Evolutionary conservation across 2,329 filamentous ascomycete genomes (phyloP), one percentile per base, ranked within the genome.

Genomic region (Metarhizium album): DNA sequence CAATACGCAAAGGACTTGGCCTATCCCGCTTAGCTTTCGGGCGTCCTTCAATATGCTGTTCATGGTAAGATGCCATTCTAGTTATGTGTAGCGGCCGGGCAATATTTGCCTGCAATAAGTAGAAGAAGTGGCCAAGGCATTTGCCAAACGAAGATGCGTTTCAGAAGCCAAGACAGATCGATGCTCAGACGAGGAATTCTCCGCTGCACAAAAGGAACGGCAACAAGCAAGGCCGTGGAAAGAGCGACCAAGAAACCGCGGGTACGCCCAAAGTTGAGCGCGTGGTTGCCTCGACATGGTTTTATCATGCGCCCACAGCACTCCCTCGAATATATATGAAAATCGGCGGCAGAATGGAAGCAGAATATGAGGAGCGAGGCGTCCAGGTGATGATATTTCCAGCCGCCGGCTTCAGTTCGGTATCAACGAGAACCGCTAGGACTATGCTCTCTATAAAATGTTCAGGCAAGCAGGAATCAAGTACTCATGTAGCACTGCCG

Each of bases 1-100:
- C 60, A 58, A 80, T 75, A 40, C 73, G 71, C 33, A 80, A 60
- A 11, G 78, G 78, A 31, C 67, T 67, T 18, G 75, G 71, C 51
- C 60, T 59, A 57, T 63, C 64, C 22, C 24, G 46, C 31, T 47
- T 22, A 24, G 23, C 29, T 27, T 42, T 31, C 16, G 40, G 49
- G 35, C 27, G 6, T 7, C 11, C 46, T 13, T 38, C 24, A 2
- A 31, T 22, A 27, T 37, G 18, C 23, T 29, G 46, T 23, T 38
- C 23, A 18, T 45, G 48, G 47, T 55, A 13, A 61, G 64, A 56
- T 62, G 63, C 64, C 72, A 75, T 70, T 59, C 52, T 52, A 50
- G 43, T 43, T 24, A 50, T 50, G 46, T 43, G 53, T 48, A 46
- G 27, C 16, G 35, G 16, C 40, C 11, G 22, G 14, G 38, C 35